Base-by-base conservation (phyloP, 495 filamentous ascomycete species). In the Aspergillus sclerotiicarbonarius region DNA sequence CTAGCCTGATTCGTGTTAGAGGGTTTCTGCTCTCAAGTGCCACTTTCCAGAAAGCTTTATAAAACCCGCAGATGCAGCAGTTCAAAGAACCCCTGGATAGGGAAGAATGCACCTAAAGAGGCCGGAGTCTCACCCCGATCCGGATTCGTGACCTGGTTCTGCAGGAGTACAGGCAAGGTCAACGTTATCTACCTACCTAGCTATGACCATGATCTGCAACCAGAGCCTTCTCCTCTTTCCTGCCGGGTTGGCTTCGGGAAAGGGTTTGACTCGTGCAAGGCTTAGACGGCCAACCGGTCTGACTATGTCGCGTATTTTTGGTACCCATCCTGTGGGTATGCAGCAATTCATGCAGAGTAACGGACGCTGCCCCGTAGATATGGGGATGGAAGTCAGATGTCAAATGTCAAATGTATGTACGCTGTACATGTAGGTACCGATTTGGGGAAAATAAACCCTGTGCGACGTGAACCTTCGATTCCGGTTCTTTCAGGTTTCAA, bases 241-340 rank as follows among this genome's bases (percentile, higher is more conserved):
- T 49, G 10, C 46, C 46, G 46, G 20, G 46, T 29, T 25, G 29
- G 12, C 47, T 5, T 50, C 47, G 47, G 47, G 13, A 32, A 50
- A 13, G 47, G 31, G 8, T 16, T 31, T 50, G 47, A 50, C 47
- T 50, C 47, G 47, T 50, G 47, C 47, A 13, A 50, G 29, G 47
- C 47, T 16, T 50, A 16, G 15, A 46, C 41, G 41, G 41, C 15
- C 15, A 45, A 45, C 20, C 7, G 3, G n/a, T 4, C 18, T 21
- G 44, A 21, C 44, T 20, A 46, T 46, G 44, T 37, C 13, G 33
- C 33, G 33, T 37, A 37, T 37, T 37, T 25, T 25, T 25, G 25
- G 25, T 25, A 25, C 25, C 25, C 25, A 25, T 25, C 25, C 25
- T 2, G 25, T 25, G 25, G 25, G 25, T 25, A 25, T 25, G 25